Base-by-base conservation (phyloP, 371 early-diverging fungal species). In the Saksenaea vasiformis region DNA sequence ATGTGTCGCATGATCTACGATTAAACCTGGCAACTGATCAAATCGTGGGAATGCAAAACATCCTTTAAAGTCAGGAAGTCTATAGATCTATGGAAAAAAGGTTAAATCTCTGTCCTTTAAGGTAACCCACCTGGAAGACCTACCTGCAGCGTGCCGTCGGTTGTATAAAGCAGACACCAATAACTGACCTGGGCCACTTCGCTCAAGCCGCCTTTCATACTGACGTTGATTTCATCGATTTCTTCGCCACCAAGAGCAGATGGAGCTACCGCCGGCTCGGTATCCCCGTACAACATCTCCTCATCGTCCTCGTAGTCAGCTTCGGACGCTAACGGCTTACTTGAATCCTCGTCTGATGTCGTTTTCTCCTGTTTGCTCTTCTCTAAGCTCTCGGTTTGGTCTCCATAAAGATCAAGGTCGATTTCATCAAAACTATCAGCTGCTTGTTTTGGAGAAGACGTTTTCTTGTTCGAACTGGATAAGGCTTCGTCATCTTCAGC, bases 21-120 rank as follows among this genome's bases (percentile, higher is more conserved):
- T 64, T 1, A 90, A 65, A 11, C 72, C 70, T 4, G 92, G 90
- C 10, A 90, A 70, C 27, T 83, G 69, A 62, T 87, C 85, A 60
- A 95, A 91, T n/a, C 82, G 78, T 14, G 91, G 84, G 54, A 84
- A 80, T 35, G 62, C 64, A 67, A 88, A 93, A 13, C 84, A 83
- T 56, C 86, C 85, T 58, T 87, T 74, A 54, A 93, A 87, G 34
- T 87, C 89, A 3, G 93, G 92, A 17, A 95, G 74, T 13, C 77
- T 82, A 60, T 85, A 89, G 15, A 94, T 80, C 80, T 91, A 62
- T 26, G 1, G 11, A n/a, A 31, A 27, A n/a, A n/a, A n/a, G n/a
- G n/a, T n/a, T n/a, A n/a, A n/a, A n/a, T n/a, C n/a, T n/a, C n/a
- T n/a, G n/a, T n/a, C n/a, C n/a, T n/a, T n/a, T n/a, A n/a, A n/a